Conservation (phyloP, 1,284 basidiomycete species). For the Sanghuangporus weigelae region DNA sequence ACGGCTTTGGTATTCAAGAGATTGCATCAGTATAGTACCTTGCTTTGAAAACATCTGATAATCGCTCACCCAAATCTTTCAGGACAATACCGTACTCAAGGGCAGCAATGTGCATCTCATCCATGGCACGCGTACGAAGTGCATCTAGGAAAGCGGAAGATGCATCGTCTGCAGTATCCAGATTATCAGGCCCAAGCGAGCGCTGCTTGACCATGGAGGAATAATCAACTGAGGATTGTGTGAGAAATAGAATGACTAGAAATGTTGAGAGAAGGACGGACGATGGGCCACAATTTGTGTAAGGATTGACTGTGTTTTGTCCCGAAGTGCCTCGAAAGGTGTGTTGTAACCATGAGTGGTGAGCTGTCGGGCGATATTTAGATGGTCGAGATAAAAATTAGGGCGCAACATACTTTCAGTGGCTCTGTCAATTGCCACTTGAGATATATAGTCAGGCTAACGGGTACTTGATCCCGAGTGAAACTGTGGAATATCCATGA, state of each 20-base stretch:
- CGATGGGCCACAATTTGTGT: constrained; percentile 78
- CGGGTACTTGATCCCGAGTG: constrained; percentile 79
- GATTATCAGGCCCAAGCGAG: constrained; percentile 64
- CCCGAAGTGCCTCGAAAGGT: constrained; percentile 72
- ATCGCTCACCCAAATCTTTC: constrained; percentile 60
- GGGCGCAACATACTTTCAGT: constrained; percentile 42
- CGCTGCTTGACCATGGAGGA: constrained; percentile 72
- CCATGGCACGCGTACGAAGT: constrained; percentile 74
- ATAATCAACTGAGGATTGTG: constrained; percentile 38
- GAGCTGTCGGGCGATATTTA: constrained; percentile 30
- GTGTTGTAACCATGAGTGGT: constrained; percentile 77
- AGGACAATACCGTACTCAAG: constrained; percentile 74
- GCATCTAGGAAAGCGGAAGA: constrained; percentile 76
- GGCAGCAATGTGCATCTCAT: constrained; percentile 73
- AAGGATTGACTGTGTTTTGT: constrained; percentile 79
- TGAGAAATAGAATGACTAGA: not conserved
- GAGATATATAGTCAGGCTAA: constrained; percentile 74
- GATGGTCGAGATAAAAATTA: constrained; percentile 10
- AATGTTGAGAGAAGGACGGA: constrained; percentile 30
- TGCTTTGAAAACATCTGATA: not conserved
- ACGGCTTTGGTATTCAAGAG: constrained; percentile 44
- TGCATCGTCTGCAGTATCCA: constrained; percentile 61
- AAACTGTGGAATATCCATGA: constrained; percentile 39
- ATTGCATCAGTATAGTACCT: not conserved
- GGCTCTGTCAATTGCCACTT: constrained; percentile 78